Evolutionary conservation across 2,329 filamentous ascomycete genomes (phyloP).

Genomic region (Colletotrichum godetiae): DNA sequence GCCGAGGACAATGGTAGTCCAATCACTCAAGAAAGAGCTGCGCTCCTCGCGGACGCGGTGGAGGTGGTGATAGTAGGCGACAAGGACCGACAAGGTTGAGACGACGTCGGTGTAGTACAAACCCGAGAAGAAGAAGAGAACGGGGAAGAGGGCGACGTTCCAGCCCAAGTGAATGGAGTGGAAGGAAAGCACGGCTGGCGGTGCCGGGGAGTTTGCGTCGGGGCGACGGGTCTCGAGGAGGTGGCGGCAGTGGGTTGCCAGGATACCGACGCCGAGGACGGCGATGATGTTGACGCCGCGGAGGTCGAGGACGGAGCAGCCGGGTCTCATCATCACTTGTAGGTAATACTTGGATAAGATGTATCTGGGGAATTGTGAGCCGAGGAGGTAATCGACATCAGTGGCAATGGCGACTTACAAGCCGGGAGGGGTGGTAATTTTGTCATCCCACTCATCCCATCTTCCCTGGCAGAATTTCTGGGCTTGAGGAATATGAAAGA

Average conservation of each 20-base stretch:
- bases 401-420: conserved; percentile 62
- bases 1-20: conserved; percentile 66
- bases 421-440: conserved; percentile 96
- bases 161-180: conserved; percentile 72
- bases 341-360: conserved; percentile 53
- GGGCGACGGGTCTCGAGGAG: conserved; percentile 57
- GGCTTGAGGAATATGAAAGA: conserved; percentile 92
- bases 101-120: conserved; percentile 95
- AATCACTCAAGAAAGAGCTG: conserved; percentile 50
- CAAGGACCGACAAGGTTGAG: conserved; percentile 80
- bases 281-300: conserved; percentile 61
- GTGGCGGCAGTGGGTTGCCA: conserved; percentile 64
- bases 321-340: conserved; percentile 31
- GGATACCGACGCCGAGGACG: conserved; percentile 54
- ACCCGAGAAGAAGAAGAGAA: conserved; percentile 94
- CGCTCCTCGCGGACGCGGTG: conserved; percentile 50
- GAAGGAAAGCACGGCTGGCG: conserved; percentile 45
- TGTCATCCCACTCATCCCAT: conserved; percentile 89
- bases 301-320: conserved; percentile 56
- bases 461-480: conserved; percentile 84
- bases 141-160: conserved; percentile 87
- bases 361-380: conserved; percentile 51
- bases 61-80: conserved; percentile 72
- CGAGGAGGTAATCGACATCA: background rate
- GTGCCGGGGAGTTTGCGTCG: conserved; percentile 1